phyloP scores from a whole-genome alignment of 2,329 filamentous ascomycete species.

The Tolypocladium pustulatum region DNA sequence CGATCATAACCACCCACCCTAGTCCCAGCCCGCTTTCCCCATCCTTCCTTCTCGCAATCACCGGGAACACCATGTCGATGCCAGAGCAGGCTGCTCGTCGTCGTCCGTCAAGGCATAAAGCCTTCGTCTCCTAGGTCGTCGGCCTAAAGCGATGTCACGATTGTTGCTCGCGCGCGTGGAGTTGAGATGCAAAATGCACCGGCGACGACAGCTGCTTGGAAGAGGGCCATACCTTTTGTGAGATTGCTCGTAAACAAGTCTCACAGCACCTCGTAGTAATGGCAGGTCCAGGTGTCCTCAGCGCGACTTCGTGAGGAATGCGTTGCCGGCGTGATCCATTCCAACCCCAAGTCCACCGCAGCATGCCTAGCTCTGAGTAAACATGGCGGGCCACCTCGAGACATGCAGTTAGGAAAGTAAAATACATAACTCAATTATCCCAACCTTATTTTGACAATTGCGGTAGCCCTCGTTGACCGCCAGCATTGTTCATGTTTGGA shows the following conservation, averaged over 20 bases:
- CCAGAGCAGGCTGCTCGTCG: not conserved
- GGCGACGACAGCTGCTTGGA: not conserved
- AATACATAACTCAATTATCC: not conserved
- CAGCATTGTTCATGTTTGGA: not conserved
- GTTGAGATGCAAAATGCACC: not conserved
- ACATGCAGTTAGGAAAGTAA: not conserved
- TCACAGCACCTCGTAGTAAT: not conserved
- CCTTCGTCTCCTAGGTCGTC: not conserved
- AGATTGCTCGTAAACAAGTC: not conserved
- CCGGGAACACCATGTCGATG: slow-evolving; percentile 2
- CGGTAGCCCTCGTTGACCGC: not conserved
- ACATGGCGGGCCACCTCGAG: not conserved
- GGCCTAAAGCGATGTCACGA: not conserved
- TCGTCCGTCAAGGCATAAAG: not conserved
- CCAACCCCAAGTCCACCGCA: slow-evolving; percentile 14
- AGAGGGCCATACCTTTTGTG: not conserved
- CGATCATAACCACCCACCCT: slow-evolving; percentile 33
- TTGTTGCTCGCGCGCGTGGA: not conserved
- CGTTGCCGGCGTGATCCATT: slow-evolving; percentile 27
- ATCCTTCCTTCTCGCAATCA: slow-evolving; percentile 3
- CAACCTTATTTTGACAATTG: not conserved
- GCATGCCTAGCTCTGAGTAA: not conserved
- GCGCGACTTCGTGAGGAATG: slow-evolving; percentile 24
- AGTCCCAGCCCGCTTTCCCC: slow-evolving; percentile 15
- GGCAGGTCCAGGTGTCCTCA: not conserved